Evolutionary conservation across 1,139 yeast genomes (phyloP).

Genomic region (Barnettozyma hawaiiensis): DNA sequence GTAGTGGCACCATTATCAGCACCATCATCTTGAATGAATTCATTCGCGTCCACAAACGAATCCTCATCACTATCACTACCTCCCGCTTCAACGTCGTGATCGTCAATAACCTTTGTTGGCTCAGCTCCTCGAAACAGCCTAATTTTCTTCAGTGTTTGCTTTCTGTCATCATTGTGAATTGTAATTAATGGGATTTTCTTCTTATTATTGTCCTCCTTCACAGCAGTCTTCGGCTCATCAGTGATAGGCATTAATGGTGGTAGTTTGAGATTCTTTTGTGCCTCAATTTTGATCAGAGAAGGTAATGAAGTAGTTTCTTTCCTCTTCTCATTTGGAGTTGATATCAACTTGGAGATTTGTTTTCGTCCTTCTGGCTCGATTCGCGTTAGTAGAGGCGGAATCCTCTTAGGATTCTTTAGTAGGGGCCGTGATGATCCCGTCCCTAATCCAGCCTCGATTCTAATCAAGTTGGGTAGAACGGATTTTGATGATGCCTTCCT

Average conservation of each 20-base stretch:
- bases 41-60: conserved; percentile 4
- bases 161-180: background rate
- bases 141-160: background rate
- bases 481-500: background rate
- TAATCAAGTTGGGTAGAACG: background rate
- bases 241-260: background rate
- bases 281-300: conserved; percentile 5
- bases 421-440: too few relatives aligned
- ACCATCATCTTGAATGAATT: background rate
- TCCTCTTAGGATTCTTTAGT: background rate
- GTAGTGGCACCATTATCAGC: background rate
- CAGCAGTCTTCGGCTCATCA: background rate
- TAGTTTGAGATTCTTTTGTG: background rate
- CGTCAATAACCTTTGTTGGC: conserved; percentile 40
- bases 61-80: conserved; percentile 8
- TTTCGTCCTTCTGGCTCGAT: background rate
- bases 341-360: background rate
- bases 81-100: too few relatives aligned
- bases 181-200: background rate
- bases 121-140: conserved; percentile 74
- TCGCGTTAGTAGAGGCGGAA: background rate
- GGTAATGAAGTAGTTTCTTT: conserved; percentile 4
- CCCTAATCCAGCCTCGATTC: conserved; percentile 1
- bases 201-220: too few relatives aligned
- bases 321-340: background rate